A percentile compares a stretch with the other conserved stretches of the same genome.
phyloP scores from a whole-genome alignment of 179 eudicot genomes.

The Amaranthus tricolor region DNA sequence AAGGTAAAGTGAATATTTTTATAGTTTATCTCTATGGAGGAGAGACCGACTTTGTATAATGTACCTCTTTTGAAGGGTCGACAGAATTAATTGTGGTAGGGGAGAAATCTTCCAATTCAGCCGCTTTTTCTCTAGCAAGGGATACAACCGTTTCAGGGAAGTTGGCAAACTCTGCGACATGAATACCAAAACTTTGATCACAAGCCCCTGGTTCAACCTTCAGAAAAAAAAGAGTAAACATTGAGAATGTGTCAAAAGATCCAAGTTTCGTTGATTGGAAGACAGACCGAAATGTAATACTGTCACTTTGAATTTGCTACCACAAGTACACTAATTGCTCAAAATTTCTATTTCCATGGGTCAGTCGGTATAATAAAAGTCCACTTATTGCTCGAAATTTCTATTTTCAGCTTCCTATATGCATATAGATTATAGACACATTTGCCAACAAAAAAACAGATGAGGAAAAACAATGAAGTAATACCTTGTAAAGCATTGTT shows the following conservation, averaged over 20 bases:
- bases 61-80: slow-evolving; percentile 60
- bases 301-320: too few relatives aligned
- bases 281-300: neutral
- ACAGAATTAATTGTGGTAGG: slow-evolving; percentile 42
- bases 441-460: neutral
- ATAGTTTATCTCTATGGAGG: neutral
- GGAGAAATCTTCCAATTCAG: slow-evolving; percentile 94
- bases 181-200: slow-evolving; percentile 99
- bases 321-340: too few relatives aligned
- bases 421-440: too few relatives aligned
- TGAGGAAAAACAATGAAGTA: slow-evolving; percentile 2
- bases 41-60: neutral
- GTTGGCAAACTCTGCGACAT: slow-evolving; percentile 96
- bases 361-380: too few relatives aligned
- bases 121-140: slow-evolving; percentile 97
- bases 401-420: too few relatives aligned
- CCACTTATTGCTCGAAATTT: too few relatives aligned
- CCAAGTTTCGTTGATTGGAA: neutral
- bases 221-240: slow-evolving; percentile 16
- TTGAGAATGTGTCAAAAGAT: neutral
- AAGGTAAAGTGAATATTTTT: neutral
- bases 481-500: slow-evolving; percentile 98
- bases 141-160: slow-evolving; percentile 86
- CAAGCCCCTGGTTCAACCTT: slow-evolving; percentile 97
- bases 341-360: too few relatives aligned